Base-by-base conservation (phyloP, 2,329 filamentous ascomycete species). In the Myriosclerotinia duriaeana region DNA sequence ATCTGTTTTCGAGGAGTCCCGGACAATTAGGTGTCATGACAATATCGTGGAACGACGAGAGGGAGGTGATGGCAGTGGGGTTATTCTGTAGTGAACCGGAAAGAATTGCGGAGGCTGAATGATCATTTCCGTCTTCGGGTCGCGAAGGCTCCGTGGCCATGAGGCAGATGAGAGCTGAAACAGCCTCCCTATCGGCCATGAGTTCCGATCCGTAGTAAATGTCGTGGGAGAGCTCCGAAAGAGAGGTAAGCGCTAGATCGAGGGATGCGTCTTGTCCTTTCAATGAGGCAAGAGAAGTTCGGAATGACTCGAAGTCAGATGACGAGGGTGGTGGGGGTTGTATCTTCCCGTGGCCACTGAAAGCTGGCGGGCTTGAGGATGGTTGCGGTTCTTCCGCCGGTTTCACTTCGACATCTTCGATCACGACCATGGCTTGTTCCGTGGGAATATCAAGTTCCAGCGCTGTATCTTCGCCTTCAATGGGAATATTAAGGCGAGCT, bases 141-240 rank as follows among this genome's bases (percentile, higher is more conserved):
- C 71, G 54, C n/a, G 65, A 69, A 36, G 70, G 72, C 9, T 68
- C 69, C 36, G 71, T 71, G 17, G 74, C 64, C 26, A 87, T 82
- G 48, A 87, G 78, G 73, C 86, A 87, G 67, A 89, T 77, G 2
- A 89, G 80, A n/a, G 81, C 77, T 69, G 80, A 81, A 63, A 88
- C 71, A 1, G 83, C 82, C 2, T 82, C 80, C 3, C 78, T 73
- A 70, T 88, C 83, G 74, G 86, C 83, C 30, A 83, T 80, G 67
- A 89, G 82, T 74, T 88, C 85, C 22, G 87, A 78, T 12, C 88
- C 88, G 75, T 89, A 90, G 78, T 89, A 90, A 69, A 89, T 85
- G 76, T 89, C 88, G 75, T 90, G 87, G 0, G 87, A 84, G 38
- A 89, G 78, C 8, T 90, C 87, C 68, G 84, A 80, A n/a, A 90